Conservation (phyloP, 169 alveolate genomes). For the Eimeria maxima region DNA sequence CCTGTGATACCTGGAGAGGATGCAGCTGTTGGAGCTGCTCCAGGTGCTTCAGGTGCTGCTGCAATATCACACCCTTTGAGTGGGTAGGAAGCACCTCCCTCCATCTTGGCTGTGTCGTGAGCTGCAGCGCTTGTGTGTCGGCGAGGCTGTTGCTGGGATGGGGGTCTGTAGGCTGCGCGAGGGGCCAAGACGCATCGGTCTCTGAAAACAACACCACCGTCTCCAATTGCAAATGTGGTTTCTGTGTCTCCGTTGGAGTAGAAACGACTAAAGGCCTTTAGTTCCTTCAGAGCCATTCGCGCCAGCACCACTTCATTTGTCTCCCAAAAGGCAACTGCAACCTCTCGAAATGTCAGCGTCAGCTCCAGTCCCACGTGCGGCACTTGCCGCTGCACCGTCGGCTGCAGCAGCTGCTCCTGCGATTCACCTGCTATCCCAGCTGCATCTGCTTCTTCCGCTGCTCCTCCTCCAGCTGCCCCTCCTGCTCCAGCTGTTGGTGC, state of each 20-base stretch:
- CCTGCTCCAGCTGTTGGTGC: slow-evolving; percentile 21
- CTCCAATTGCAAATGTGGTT: slow-evolving; percentile 34
- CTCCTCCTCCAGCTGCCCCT: slow-evolving; percentile 19
- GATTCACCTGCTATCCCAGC: neutral
- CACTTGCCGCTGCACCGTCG: slow-evolving; percentile 14
- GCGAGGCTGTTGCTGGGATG: slow-evolving; percentile 20
- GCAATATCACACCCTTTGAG: neutral
- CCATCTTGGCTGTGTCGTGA: neutral
- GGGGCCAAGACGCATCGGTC: slow-evolving; percentile 67
- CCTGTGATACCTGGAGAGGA: neutral
- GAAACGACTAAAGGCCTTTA: slow-evolving; percentile 26
- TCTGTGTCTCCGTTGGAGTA: slow-evolving; percentile 56
- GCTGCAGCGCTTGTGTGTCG: neutral
- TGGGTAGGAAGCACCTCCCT: neutral
- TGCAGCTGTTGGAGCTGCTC: neutral
- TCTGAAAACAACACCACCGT: slow-evolving; percentile 46
- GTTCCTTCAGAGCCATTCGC: slow-evolving; percentile 50
- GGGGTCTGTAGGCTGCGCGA: slow-evolving; percentile 48
- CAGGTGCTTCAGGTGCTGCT: slow-evolving; percentile 22
- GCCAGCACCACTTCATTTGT: slow-evolving; percentile 29
- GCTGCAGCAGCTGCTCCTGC: slow-evolving; percentile 4
- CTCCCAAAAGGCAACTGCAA: slow-evolving; percentile 79
- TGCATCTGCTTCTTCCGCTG: slow-evolving; percentile 2
- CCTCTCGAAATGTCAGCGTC: slow-evolving; percentile 43
- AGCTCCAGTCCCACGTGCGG: slow-evolving; percentile 31